Base-by-base conservation (phyloP, 2,329 filamentous ascomycete species). In the Aspergillus neotritici region DNA sequence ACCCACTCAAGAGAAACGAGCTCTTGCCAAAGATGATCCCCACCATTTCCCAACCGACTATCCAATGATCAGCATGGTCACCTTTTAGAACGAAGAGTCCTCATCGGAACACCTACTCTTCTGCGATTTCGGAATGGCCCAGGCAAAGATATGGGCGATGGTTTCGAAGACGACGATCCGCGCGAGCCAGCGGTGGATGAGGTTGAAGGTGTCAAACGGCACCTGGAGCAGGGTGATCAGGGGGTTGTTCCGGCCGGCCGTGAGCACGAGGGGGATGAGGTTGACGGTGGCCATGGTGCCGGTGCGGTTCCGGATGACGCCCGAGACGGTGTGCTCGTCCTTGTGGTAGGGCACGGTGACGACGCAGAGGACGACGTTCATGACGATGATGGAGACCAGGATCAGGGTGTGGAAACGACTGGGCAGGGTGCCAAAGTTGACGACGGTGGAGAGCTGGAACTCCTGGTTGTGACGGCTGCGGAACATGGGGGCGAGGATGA, bases 101-200 rank as follows among this genome's bases (percentile, higher is more conserved):
- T 15, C 6, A 41, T 35, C 3, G 39, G 21, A 30, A 11, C 35
- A 40, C 48, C 44, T 51, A 65, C 60, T 44, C 34, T 54, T 52
- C 31, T 71, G 52, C 12, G 82, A 73, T 50, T 82, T 83, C 44
- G 89, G 87, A 54, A 86, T 77, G 15, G 80, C 70, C 86, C 89
- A 96, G 34, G 80, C 79, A 31, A 79, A 56, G 2, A 82, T 83
- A 66, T 94, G 87, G 11, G 84, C 73, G 37, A 88, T 55, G n/a
- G 77, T 69, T 62, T 91, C 82, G 2, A 83, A 44, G 16, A 87
- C 78, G 32, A 86, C 78, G 39, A 88, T 78, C 31, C 86, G 79
- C 33, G 84, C 86, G 51, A 86, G 78, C 84, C 85, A 91, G 57
- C 86, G 80, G 65, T 93, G 86, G 45, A 91, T 72, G 16, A 91